Evolutionary conservation across 2,329 filamentous ascomycete genomes (phyloP).

Genomic region (Cladorrhinum sp.): DNA sequence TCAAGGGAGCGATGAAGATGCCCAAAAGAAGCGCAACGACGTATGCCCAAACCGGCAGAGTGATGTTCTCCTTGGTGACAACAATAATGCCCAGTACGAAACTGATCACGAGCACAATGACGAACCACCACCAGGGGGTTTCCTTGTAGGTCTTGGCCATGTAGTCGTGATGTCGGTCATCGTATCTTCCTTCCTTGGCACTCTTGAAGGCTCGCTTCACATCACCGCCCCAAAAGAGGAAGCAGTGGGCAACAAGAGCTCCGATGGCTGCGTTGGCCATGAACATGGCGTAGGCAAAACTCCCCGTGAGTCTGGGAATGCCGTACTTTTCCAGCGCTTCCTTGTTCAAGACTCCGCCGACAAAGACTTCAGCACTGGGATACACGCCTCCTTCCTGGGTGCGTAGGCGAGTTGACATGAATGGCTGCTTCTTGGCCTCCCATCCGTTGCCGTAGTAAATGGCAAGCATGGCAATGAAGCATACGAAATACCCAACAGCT

Average conservation of each 20-base stretch:
- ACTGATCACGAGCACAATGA: conserved; percentile 39
- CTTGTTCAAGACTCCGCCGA: conserved; percentile 41
- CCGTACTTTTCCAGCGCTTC: conserved; percentile 42
- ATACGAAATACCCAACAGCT: conserved; percentile 45
- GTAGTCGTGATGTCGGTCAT: conserved; percentile 51
- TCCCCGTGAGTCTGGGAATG: conserved; percentile 46
- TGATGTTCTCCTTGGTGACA: conserved; percentile 44
- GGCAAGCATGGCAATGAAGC: conserved; percentile 48
- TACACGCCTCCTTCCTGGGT: conserved; percentile 40
- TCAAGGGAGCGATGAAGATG: conserved; percentile 52
- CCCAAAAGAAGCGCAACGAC: conserved; percentile 44
- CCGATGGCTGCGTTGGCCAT: conserved; percentile 59
- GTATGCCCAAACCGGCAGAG: conserved; percentile 47
- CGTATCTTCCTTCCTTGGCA: conserved; percentile 41
- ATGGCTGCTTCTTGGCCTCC: conserved; percentile 45
- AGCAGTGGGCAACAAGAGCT: conserved; percentile 49
- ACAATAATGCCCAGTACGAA: conserved; percentile 48
- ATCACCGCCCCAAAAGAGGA: conserved; percentile 56
- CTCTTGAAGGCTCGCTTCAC: conserved; percentile 46
- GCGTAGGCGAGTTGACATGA: conserved; percentile 52
- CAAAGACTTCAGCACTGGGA: conserved; percentile 40
- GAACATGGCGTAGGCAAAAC: conserved; percentile 52
- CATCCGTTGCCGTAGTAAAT: conserved; percentile 52
- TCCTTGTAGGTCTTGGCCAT: conserved; percentile 55
- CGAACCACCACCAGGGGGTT: conserved; percentile 48